phyloP scores from a whole-genome alignment of 805 yeast species.

The Cyberlindnera samutprakarnensis region DNA sequence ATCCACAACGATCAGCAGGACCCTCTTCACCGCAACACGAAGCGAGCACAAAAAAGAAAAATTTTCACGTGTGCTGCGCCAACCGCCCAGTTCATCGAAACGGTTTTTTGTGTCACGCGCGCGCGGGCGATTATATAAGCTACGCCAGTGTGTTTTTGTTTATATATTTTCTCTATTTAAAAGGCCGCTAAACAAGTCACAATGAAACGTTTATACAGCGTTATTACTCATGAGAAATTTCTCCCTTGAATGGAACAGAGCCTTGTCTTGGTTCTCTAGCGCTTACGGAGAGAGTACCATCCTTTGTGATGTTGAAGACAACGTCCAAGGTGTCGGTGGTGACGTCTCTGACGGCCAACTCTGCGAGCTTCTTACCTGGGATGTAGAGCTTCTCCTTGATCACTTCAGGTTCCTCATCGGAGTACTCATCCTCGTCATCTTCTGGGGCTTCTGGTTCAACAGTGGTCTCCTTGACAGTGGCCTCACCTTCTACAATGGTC shows the following conservation, averaged over 20 bases:
- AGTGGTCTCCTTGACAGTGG: slow-evolving; percentile 74
- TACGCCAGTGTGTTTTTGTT: too few relatives aligned
- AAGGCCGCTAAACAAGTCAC: too few relatives aligned
- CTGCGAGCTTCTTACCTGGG: slow-evolving; percentile 70
- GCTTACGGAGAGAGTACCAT: slow-evolving; percentile 49
- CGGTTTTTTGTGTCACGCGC: too few relatives aligned
- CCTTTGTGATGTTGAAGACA: slow-evolving; percentile 46
- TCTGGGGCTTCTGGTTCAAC: slow-evolving; percentile 54
- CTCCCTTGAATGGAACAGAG: slow-evolving; percentile 49
- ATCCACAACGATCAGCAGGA: too few relatives aligned
- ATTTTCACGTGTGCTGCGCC: too few relatives aligned
- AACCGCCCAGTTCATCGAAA: too few relatives aligned
- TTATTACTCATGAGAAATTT: slow-evolving; percentile 23
- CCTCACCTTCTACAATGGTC: slow-evolving; percentile 78
- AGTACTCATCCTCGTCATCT: slow-evolving; percentile 44
- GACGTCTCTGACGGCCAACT: slow-evolving; percentile 66
- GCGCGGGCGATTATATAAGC: too few relatives aligned
- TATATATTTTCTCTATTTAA: too few relatives aligned
- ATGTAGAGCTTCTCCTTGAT: slow-evolving; percentile 65
- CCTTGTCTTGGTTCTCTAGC: slow-evolving; percentile 61
- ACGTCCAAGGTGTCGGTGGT: slow-evolving; percentile 63
- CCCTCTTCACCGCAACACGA: too few relatives aligned
- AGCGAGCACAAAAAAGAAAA: too few relatives aligned
- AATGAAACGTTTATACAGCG: too few relatives aligned
- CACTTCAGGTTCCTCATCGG: slow-evolving; percentile 88